Percentiles rank a stretch among this genome's conserved stretches.
These are phyloP conservation scores for Malus asiatica DNA, from an alignment of 306 rosid genomes.

Conservation along the genomic window DNA sequence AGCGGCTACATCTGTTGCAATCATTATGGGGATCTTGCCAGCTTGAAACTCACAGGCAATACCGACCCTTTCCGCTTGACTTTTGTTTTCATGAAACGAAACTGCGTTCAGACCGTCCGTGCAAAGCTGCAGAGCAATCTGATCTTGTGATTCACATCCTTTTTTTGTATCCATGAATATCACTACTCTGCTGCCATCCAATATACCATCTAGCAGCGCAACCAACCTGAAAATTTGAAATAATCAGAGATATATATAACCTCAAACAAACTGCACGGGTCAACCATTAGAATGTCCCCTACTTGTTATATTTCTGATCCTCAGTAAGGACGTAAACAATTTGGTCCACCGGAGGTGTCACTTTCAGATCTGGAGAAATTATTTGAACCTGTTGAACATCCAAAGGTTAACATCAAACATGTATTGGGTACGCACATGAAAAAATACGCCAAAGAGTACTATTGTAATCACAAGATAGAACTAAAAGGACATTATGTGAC, in stretches of 20 bases:
- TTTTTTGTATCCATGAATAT: conserved; percentile 96
- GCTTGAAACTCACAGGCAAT: conserved; percentile 91
- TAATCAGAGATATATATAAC: conserved; percentile 7
- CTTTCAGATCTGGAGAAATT: conserved; percentile 81
- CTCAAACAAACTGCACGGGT: neutral
- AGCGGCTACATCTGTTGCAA: conserved; percentile 97
- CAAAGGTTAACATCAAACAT: neutral
- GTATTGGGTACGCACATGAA: neutral
- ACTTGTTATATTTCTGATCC: conserved; percentile 94
- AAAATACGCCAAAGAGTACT: neutral
- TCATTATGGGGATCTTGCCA: conserved; percentile 97
- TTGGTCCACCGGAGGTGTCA: conserved; percentile 80
- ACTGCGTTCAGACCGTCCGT: conserved; percentile 99
- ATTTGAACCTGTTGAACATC: conserved; percentile 59
- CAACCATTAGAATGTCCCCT: conserved; percentile 16
- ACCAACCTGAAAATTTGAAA: conserved; percentile 56
- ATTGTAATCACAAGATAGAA: neutral
- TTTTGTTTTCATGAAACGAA: conserved; percentile 89
- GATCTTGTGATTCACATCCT: conserved; percentile 59
- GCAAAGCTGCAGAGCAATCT: conserved; percentile 80
- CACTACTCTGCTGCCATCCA: conserved; percentile 96
- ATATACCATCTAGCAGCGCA: conserved; percentile 79
- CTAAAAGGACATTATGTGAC: neutral
- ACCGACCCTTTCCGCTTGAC: conserved; percentile 99
- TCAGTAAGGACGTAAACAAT: conserved; percentile 88